phyloP scores from a whole-genome alignment of 805 yeast species.

The Ogataea wickerhamii region DNA sequence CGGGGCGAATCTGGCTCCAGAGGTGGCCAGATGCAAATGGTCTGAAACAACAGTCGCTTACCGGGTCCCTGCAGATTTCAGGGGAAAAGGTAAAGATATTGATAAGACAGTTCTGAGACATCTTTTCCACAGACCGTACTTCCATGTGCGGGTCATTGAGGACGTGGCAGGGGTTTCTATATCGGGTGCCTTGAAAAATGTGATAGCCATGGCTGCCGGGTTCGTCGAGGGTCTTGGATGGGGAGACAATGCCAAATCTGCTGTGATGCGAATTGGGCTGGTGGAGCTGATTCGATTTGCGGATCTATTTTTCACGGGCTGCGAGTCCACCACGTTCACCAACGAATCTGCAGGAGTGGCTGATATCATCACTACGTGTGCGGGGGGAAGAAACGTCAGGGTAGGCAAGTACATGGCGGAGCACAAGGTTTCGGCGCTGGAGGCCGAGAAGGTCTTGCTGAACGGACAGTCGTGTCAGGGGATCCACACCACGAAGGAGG shows the following conservation, averaged over 20 bases:
- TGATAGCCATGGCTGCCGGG: constrained; percentile 95
- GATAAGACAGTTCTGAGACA: constrained; percentile 70
- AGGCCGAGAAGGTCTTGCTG: constrained; percentile 78
- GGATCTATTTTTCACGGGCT: constrained; percentile 70
- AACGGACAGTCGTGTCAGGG: constrained; percentile 99
- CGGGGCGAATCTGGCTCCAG: constrained; percentile 97
- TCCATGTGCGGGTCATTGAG: constrained; percentile 89
- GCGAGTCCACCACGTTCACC: constrained; percentile 76
- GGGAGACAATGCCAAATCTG: constrained; percentile 99
- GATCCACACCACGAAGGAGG: constrained; percentile 84
- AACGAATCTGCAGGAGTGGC: constrained; percentile 98
- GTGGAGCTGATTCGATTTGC: constrained; percentile 89
- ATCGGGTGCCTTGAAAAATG: constrained; percentile 96
- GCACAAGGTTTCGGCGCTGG: constrained; percentile 70
- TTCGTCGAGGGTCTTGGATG: constrained; percentile 96
- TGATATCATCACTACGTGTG: constrained; percentile 94
- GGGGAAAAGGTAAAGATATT: constrained; percentile 65
- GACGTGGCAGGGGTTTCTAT: constrained; percentile 96
- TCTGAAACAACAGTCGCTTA: constrained; percentile 98
- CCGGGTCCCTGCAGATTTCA: constrained; percentile 65
- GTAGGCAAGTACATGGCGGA: constrained; percentile 85
- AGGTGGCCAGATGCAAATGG: constrained; percentile 93
- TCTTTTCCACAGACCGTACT: constrained; percentile 94
- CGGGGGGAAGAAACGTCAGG: constrained; percentile 95
- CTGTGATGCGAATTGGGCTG: constrained; percentile 93